Evolutionary conservation across 495 filamentous ascomycete genomes (phyloP), one percentile per base, ranked within the genome.

Genomic region (Aspergillus mulundensis): DNA sequence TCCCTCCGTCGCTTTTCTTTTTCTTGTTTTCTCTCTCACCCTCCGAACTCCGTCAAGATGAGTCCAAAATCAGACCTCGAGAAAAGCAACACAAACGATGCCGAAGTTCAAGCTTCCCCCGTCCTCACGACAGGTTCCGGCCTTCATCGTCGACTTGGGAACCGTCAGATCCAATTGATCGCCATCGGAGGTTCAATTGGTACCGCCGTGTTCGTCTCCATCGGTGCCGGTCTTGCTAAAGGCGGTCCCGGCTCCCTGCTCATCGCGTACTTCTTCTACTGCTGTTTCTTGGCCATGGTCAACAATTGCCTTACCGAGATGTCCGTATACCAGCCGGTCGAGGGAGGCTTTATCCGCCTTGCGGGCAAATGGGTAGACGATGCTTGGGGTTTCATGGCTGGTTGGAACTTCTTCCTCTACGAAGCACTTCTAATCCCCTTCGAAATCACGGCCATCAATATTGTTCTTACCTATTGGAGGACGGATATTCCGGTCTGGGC

Each of bases 381-480:
- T 19, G 75, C 79, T 14, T 71, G 75, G 65, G 79, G 80, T 14
- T 81, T 81, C 57, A 71, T 74, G 56, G 73, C 74, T 25, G 78
- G 76, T 3, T 83, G 78, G 78, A 78, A 81, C 53, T 90, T 90
- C 65, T 71, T 89, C 54, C 81, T 87, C 50, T 66, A 69, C 56
- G 82, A 87, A 63, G 86, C 84, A 0, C 74, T 82, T 23, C 70
- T 87, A 4, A 83, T 90, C 20, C 87, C 87, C 0, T 90, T 88
- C 61, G 87, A 90, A 64, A 84, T 90, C 40, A 79, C 81, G 4
- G 85, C 87, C 12, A 80, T 87, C 57, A 87, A 84, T 53, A 65
- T 88, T 39, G 81, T 90, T n/a, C 71, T 89, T 21, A 77, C 76
- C 12, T 90, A 80, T 59, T 90, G 87, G 87, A 81, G 75, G 10